Conservation (phyloP, 768 basidiomycete genomes). For the Cyclocybe aegerita region DNA sequence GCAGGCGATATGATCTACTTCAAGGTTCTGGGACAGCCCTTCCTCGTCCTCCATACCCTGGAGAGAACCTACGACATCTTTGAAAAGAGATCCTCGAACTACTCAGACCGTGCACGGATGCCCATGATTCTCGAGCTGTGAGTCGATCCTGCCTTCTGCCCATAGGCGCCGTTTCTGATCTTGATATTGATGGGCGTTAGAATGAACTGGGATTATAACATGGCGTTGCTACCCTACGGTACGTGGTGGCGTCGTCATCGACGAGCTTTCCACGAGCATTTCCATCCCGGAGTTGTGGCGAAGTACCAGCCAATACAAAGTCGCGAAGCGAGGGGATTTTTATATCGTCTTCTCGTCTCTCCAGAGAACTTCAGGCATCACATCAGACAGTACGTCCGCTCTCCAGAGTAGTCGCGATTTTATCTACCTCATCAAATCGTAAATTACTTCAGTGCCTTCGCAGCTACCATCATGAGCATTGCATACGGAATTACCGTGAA, state of each 20-base stretch:
- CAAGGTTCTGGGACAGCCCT: conserved; percentile 36
- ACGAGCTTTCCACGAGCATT: conserved; percentile 49
- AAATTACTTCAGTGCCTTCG: conserved; percentile 34
- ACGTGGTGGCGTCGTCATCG: conserved; percentile 46
- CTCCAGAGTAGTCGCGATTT: no score
- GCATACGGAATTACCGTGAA: conserved; percentile 30
- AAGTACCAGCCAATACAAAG: conserved; percentile 45
- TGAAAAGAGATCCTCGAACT: conserved; percentile 51
- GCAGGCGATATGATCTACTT: conserved; percentile 55
- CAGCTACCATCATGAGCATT: conserved; percentile 39
- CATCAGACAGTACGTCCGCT: conserved; percentile 29
- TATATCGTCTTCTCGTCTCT: conserved; percentile 37
- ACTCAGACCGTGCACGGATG: conserved; percentile 47
- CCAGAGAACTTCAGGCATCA: conserved; percentile 43
- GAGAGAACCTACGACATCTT: conserved; percentile 49
- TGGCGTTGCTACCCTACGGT: conserved; percentile 44
- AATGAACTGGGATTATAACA: conserved; percentile 34
- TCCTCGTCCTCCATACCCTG: conserved; percentile 20
- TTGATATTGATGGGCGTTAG: conserved; percentile 7
- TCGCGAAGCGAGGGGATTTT: conserved; percentile 40
- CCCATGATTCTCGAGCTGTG: conserved; percentile 52
- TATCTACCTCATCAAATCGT: no score
- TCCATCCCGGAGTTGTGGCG: conserved; percentile 37
- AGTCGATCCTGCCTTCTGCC: conserved; percentile 9
- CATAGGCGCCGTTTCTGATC: not conserved